Percentiles rank a stretch among this genome's conserved stretches.
phyloP scores from a whole-genome alignment of 768 basidiomycete species.

The Crepidotus variabilis region DNA sequence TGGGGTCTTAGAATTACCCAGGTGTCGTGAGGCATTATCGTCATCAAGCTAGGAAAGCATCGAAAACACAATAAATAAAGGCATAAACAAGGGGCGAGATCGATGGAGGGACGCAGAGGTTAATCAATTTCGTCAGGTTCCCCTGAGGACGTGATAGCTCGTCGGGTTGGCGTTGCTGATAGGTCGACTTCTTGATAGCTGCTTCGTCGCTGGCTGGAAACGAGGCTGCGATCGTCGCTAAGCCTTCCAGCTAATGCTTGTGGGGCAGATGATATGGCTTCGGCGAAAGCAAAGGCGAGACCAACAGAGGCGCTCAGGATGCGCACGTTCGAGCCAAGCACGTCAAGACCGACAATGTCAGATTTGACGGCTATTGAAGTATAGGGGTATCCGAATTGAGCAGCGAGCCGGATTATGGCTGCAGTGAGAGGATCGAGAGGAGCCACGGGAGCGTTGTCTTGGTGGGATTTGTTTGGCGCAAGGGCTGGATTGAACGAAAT shows the following conservation, averaged over 20 bases:
- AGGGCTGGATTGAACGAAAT: constrained; percentile 61
- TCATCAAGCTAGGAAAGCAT: background rate
- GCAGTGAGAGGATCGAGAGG: constrained; percentile 62
- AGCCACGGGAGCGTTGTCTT: constrained; percentile 12
- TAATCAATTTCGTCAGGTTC: constrained; percentile 11
- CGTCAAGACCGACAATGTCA: constrained; percentile 40
- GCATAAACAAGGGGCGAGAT: constrained; percentile 5
- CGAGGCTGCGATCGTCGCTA: constrained; percentile 19
- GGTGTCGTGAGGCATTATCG: background rate
- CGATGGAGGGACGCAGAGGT: background rate
- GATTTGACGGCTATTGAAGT: constrained; percentile 17
- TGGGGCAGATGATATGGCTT: constrained; percentile 53
- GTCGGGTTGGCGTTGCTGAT: constrained; percentile 10
- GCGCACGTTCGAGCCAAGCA: constrained; percentile 53
- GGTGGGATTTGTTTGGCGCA: constrained; percentile 5
- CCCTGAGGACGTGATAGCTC: constrained; percentile 17
- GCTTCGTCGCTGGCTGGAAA: background rate
- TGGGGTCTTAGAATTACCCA: background rate
- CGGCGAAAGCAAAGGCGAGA: constrained; percentile 66
- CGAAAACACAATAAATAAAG: constrained; percentile 13
- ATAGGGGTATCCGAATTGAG: constrained; percentile 57
- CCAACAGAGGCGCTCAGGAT: constrained; percentile 51
- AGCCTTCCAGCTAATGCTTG: constrained; percentile 26
- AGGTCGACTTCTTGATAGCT: background rate
- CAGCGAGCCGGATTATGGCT: constrained; percentile 60